phyloP scores from a whole-genome alignment of 1,284 basidiomycete species.

The Wallemia hederae region DNA sequence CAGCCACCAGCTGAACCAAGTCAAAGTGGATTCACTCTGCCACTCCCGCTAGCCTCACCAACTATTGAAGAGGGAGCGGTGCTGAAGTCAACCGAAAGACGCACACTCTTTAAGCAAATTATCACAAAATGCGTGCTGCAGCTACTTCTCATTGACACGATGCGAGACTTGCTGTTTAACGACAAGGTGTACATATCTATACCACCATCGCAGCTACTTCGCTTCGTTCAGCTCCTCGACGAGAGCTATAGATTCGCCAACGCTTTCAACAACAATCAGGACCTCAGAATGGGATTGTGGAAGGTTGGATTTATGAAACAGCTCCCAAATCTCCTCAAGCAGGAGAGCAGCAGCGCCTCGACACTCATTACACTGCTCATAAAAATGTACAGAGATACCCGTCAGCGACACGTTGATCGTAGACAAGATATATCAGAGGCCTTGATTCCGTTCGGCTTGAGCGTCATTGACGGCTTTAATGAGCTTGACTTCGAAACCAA shows the following conservation, averaged over 20 bases:
- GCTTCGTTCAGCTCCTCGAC: slow-evolving; percentile 78
- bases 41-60: slow-evolving; percentile 3
- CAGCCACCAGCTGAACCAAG: slow-evolving; percentile 19
- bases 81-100: slow-evolving; percentile 33
- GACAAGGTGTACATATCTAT: slow-evolving; percentile 76
- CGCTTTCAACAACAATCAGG: slow-evolving; percentile 94
- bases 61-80: not conserved
- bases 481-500: slow-evolving; percentile 71
- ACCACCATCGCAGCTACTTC: slow-evolving; percentile 68
- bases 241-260: slow-evolving; percentile 92
- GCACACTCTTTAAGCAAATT: slow-evolving; percentile 88
- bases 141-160: slow-evolving; percentile 84
- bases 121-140: slow-evolving; percentile 99
- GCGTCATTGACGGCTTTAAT: slow-evolving; percentile 69
- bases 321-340: slow-evolving; percentile 85
- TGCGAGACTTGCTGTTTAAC: slow-evolving; percentile 79
- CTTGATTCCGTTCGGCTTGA: slow-evolving; percentile 73
- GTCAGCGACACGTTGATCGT: slow-evolving; percentile 50
- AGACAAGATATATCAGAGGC: slow-evolving; percentile 59
- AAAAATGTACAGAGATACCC: slow-evolving; percentile 78
- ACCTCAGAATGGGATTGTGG: slow-evolving; percentile 84
- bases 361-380: slow-evolving; percentile 77
- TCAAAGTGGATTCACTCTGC: slow-evolving; percentile 3
- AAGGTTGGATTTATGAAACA: slow-evolving; percentile 99
- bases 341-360: slow-evolving; percentile 87